Conservation (phyloP, 108 stramenopile genomes). For the Seminavis robusta region DNA sequence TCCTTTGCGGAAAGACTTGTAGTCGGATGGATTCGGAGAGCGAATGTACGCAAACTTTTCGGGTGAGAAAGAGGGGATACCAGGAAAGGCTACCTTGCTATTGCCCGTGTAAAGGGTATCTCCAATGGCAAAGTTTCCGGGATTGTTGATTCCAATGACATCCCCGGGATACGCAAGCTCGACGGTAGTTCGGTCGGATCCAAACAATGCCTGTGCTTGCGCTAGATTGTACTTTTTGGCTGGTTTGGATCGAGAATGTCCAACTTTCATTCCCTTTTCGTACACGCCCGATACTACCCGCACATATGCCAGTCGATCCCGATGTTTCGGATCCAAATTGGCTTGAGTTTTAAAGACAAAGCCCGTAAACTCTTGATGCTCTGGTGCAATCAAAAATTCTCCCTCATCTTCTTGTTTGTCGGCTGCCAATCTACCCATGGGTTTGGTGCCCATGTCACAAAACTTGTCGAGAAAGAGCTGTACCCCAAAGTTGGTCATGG, state of each 20-base stretch:
- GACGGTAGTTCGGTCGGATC: conserved; percentile 83
- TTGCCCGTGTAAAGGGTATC: conserved; percentile 83
- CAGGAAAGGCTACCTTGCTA: conserved; percentile 77
- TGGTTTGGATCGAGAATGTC: conserved; percentile 75
- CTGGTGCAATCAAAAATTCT: conserved; percentile 55
- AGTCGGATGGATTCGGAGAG: conserved; percentile 86
- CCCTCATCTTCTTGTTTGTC: conserved; percentile 33
- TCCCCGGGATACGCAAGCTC: conserved; percentile 94
- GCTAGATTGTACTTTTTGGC: conserved; percentile 87
- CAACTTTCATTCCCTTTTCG: conserved; percentile 94
- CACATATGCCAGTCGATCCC: conserved; percentile 93
- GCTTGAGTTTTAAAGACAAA: conserved; percentile 97
- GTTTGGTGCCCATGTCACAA: conserved; percentile 74
- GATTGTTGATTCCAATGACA: conserved; percentile 97
- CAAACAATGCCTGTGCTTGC: conserved; percentile 94
- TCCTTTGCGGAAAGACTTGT: conserved; percentile 92
- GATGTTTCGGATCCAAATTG: conserved; percentile 94
- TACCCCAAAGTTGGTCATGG: conserved; percentile 96
- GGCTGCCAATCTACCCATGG: conserved; percentile 43
- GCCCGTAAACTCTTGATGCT: conserved; percentile 88
- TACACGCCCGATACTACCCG: conserved; percentile 87
- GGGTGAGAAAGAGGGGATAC: conserved; percentile 92
- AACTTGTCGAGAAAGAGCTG: conserved; percentile 88
- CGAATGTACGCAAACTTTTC: conserved; percentile 92
- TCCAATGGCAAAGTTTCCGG: conserved; percentile 87